Evolutionary conservation across 2,329 filamentous ascomycete genomes (phyloP).

Genomic region (Aureobasidium subglaciale): DNA sequence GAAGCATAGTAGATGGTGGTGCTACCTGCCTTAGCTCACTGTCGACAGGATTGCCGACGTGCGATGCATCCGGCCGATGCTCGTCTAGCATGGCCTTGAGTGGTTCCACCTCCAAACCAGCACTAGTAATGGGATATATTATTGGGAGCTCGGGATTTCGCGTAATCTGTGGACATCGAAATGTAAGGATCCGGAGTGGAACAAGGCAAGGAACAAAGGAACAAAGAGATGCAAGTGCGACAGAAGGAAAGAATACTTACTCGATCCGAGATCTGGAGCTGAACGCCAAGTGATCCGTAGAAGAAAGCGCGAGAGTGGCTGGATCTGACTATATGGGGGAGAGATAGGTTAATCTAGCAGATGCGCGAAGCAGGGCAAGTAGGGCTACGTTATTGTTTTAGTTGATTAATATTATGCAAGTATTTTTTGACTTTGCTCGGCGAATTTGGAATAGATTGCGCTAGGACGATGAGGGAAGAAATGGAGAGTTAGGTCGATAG

Average conservation of each 20-base stretch:
- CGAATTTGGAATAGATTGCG: slow-evolving; percentile 17
- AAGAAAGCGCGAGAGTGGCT: slow-evolving; percentile 27
- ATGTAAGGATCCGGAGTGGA: slow-evolving; percentile 9
- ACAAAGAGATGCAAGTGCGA: slow-evolving; percentile 9
- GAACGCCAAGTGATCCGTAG: slow-evolving; percentile 27
- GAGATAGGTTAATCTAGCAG: slow-evolving; percentile 15
- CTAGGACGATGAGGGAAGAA: slow-evolving; percentile 13
- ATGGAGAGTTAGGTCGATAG: slow-evolving; percentile 14
- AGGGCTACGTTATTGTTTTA: slow-evolving; percentile 13
- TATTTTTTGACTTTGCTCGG: slow-evolving; percentile 15
- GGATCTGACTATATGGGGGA: slow-evolving; percentile 26
- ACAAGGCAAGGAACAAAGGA: slow-evolving; percentile 17
- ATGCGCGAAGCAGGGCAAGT: slow-evolving; percentile 11
- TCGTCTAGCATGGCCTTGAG: slow-evolving; percentile 13
- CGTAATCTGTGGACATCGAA: slow-evolving; percentile 25
- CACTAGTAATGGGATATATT: slow-evolving; percentile 20
- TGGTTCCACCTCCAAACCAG: slow-evolving; percentile 5
- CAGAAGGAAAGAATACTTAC: slow-evolving; percentile 24
- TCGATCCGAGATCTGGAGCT: slow-evolving; percentile 24
- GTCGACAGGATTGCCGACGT: slow-evolving; percentile 7
- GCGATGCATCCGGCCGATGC: slow-evolving; percentile 11
- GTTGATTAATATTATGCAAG: slow-evolving; percentile 15
- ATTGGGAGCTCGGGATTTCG: slow-evolving; percentile 31
- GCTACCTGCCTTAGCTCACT: slow-evolving; percentile 8
- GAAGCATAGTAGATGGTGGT: slow-evolving; percentile 2